Base-by-base conservation (phyloP, 441 rosid genomes). In the Croton setiger region DNA sequence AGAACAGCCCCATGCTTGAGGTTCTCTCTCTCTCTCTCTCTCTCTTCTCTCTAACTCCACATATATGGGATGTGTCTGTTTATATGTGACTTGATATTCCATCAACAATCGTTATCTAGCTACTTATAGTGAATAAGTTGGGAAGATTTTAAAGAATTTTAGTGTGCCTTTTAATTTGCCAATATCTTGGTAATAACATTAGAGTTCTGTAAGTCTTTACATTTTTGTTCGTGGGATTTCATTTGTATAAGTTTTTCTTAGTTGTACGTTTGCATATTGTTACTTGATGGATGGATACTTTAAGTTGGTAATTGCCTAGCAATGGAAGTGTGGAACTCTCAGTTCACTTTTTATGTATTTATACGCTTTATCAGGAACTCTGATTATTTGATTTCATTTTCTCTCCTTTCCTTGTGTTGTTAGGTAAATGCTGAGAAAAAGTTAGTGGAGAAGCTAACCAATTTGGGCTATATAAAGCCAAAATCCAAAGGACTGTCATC, bases 1-100 rank as follows among this genome's bases (percentile, higher is more conserved):
- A 89, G 81, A 86, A 91, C 74, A 86, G 74, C 71, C 96, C 95
- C 14, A 74, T 83, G 90, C 86, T 90, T 27, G 96, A 90, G 98
- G 96, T 91, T 67, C 31, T 14, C 7, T 31, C 60, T 44, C 47
- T 62, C 67, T 36, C 47, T 60, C 72, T 33, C 36, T 43, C 58
- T 10, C 41, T 27, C n/a, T n/a, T 43, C 58, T 10, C 39, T 12
- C 23, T 35, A 36, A 5, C 52, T 27, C 31, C 31, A 48, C 2
- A 17, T 13, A 48, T 4, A 48, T 48, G n/a, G 18, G n/a, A n/a
- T 64, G 27, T 18, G 18, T 4, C 53, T 51, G 20, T 47, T 47
- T 47, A 9, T 0, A 6, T 39, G 43, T 39, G 9, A 39, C 43
- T 39, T 39, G 9, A 39, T 7, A 9, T 39, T 39, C 7, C 43